These are phyloP conservation scores for Wickerhamiella azymoides DNA, from an alignment of 805 yeast genomes.

Conservation along the genomic window DNA sequence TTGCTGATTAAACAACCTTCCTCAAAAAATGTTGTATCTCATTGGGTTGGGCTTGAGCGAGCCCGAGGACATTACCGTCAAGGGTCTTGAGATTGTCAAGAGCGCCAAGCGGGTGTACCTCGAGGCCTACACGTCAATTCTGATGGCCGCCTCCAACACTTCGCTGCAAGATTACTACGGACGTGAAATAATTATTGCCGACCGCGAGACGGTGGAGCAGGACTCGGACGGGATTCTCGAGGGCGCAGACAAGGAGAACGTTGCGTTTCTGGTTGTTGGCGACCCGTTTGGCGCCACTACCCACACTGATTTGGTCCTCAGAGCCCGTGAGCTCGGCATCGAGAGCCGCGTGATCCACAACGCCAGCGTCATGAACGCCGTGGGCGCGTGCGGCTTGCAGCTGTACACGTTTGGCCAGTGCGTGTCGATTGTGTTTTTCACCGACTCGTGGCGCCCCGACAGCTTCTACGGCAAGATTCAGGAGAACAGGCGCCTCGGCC, in stretches of 20 bases:
- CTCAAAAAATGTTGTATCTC: conserved; percentile 56
- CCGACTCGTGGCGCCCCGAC: conserved; percentile 93
- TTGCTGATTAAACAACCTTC: background rate
- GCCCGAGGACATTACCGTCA: conserved; percentile 80
- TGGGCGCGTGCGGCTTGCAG: conserved; percentile 95
- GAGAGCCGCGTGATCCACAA: conserved; percentile 76
- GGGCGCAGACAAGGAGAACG: conserved; percentile 64
- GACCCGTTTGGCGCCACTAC: conserved; percentile 98
- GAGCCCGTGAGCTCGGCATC: conserved; percentile 79
- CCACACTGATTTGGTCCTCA: conserved; percentile 81
- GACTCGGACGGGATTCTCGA: conserved; percentile 73
- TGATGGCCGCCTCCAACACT: conserved; percentile 78
- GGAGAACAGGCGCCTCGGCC: conserved; percentile 82
- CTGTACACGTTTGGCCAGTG: conserved; percentile 93
- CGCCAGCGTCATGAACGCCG: conserved; percentile 96
- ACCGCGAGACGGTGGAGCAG: conserved; percentile 84
- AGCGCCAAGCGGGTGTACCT: conserved; percentile 81
- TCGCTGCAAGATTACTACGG: conserved; percentile 76
- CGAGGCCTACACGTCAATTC: conserved; percentile 88
- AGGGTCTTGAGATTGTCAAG: conserved; percentile 77
- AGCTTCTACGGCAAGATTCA: conserved; percentile 77
- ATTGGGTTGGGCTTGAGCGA: conserved; percentile 87
- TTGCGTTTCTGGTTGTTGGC: conserved; percentile 92
- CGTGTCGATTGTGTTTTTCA: conserved; percentile 90
- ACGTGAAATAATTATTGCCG: conserved; percentile 73